These are phyloP conservation scores for Venturia carpophila DNA, from an alignment of 2,329 filamentous ascomycete species.

Conservation along the genomic window DNA sequence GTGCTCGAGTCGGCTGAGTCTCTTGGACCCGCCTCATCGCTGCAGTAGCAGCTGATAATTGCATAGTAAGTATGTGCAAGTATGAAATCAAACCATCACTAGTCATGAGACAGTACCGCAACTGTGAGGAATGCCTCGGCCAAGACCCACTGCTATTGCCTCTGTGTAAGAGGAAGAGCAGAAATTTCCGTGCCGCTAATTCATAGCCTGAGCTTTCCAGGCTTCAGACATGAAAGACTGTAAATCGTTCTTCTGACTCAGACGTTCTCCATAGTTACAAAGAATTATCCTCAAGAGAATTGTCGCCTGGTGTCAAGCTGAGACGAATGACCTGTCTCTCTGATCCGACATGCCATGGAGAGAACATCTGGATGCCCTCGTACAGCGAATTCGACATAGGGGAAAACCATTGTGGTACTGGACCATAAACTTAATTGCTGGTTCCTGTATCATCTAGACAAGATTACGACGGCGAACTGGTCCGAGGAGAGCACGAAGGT, in stretches of 20 bases:
- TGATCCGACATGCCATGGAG: not conserved
- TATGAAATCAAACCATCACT: not conserved
- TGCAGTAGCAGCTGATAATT: not conserved
- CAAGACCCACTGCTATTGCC: not conserved
- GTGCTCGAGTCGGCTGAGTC: not conserved
- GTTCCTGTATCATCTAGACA: conserved; percentile 3
- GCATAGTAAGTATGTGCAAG: not conserved
- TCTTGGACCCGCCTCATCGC: not conserved
- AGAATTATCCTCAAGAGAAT: too few species aligned
- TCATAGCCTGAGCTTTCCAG: not conserved
- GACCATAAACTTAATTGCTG: not conserved
- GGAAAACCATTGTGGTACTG: not conserved
- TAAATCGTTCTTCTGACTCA: not conserved
- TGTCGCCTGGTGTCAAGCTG: not conserved
- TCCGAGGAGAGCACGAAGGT: too few species aligned
- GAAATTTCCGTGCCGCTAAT: not conserved
- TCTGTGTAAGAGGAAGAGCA: not conserved
- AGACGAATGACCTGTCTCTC: not conserved
- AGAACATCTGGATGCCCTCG: not conserved
- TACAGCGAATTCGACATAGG: not conserved
- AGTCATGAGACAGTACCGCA: not conserved
- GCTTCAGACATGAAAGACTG: too few species aligned
- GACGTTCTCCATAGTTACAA: not conserved
- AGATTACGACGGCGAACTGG: not conserved
- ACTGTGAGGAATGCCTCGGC: not conserved